Evolutionary conservation across 2,329 filamentous ascomycete genomes (phyloP).

Genomic region (Mariannaea elegans): DNA sequence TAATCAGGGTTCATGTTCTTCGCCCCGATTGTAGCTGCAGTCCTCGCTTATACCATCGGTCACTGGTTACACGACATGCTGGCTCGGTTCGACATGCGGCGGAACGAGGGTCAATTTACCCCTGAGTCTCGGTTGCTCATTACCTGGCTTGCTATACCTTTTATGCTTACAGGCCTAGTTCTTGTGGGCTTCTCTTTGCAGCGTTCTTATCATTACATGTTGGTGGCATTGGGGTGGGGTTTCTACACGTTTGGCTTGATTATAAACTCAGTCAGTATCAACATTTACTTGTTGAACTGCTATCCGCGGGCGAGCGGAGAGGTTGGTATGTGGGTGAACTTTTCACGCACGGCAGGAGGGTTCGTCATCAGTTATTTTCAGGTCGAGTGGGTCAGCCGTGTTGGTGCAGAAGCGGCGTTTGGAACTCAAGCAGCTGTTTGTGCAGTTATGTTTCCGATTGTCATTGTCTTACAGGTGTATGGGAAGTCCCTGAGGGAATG

Average conservation of each 20-base stretch:
- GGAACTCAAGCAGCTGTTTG: conserved; percentile 48
- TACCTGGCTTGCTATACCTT: too few species aligned
- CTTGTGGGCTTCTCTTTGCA: too few species aligned
- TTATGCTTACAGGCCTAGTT: too few species aligned
- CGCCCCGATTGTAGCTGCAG: too few species aligned
- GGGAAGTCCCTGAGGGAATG: too few species aligned
- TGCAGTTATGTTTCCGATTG: background rate
- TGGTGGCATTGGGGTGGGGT: conserved; percentile 51
- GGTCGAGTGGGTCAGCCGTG: conserved; percentile 51
- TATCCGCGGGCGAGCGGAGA: conserved; percentile 58
- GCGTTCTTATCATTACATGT: conserved; percentile 41
- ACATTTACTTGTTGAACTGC: conserved; percentile 57
- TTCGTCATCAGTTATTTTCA: conserved; percentile 59
- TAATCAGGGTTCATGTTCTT: too few species aligned
- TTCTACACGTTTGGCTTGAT: conserved; percentile 64
- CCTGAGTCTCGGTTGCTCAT: too few species aligned
- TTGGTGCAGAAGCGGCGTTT: conserved; percentile 49
- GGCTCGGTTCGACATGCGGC: too few species aligned
- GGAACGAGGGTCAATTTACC: too few species aligned
- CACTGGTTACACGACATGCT: too few species aligned
- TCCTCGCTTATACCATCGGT: too few species aligned
- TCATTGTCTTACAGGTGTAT: too few species aligned
- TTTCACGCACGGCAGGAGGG: conserved; percentile 50
- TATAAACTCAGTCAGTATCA: conserved; percentile 56
- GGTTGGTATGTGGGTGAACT: conserved; percentile 54